phyloP scores from a whole-genome alignment of 2,329 filamentous ascomycete species.

The Diaporthe capsici region DNA sequence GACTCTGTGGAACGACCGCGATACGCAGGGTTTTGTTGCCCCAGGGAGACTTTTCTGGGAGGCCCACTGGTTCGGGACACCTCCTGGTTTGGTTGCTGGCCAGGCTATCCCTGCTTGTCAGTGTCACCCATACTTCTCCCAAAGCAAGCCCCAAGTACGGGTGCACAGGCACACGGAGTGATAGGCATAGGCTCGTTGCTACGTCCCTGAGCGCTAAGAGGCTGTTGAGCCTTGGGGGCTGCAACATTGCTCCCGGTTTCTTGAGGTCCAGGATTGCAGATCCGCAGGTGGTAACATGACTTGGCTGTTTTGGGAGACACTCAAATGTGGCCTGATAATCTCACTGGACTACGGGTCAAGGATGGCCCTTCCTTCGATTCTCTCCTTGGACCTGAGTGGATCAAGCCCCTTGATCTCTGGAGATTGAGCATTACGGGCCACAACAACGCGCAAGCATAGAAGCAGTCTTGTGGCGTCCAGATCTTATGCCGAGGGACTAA shows the following conservation, averaged over 20 bases:
- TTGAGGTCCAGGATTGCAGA: neutral
- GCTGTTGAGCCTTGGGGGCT: neutral
- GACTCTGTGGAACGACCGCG: neutral
- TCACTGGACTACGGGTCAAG: neutral
- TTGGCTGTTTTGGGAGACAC: slow-evolving; percentile 2
- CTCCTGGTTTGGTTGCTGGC: neutral
- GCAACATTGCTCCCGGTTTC: neutral
- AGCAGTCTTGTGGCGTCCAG: neutral
- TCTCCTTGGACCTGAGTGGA: neutral
- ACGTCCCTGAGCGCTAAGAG: neutral
- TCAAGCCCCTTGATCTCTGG: slow-evolving; percentile 26
- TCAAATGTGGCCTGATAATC: slow-evolving; percentile 6
- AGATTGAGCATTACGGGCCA: neutral
- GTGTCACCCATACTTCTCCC: neutral
- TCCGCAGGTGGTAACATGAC: slow-evolving; percentile 5
- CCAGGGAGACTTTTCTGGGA: slow-evolving; percentile 18
- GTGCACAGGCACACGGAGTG: neutral
- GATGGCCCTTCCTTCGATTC: neutral
- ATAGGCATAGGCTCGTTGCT: neutral
- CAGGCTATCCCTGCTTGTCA: slow-evolving; percentile 34
- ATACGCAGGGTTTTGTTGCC: slow-evolving; percentile 19
- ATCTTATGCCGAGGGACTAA: neutral
- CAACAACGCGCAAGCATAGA: neutral
- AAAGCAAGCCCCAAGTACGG: neutral
- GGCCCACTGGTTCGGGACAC: slow-evolving; percentile 23